phyloP scores from a whole-genome alignment of 2,329 filamentous ascomycete species.

The Nannizzia gypsea region DNA sequence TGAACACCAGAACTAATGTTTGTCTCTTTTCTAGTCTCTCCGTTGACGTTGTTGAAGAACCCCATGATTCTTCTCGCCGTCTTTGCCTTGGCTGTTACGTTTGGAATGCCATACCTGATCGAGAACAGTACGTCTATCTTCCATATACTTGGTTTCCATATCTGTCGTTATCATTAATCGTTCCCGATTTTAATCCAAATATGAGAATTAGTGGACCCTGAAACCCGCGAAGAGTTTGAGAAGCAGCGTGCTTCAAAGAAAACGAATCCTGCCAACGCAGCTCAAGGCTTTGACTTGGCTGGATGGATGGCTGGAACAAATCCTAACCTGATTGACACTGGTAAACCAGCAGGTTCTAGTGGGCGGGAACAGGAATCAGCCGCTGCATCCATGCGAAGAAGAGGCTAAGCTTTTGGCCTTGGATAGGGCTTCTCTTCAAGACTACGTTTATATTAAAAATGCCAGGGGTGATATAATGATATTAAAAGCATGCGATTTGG shows the following conservation, averaged over 20 bases:
- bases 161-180: no score
- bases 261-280: slow-evolving; percentile 34
- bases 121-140: slow-evolving; percentile 66
- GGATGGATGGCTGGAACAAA: slow-evolving; percentile 54
- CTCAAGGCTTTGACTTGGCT: slow-evolving; percentile 56
- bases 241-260: slow-evolving; percentile 50
- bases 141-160: background rate
- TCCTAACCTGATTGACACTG: slow-evolving; percentile 21
- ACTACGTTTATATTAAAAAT: background rate
- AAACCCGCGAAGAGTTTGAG: slow-evolving; percentile 85
- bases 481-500: no score
- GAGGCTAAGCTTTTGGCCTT: slow-evolving; percentile 2
- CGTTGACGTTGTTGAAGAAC: slow-evolving; percentile 76
- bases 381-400: background rate
- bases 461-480: background rate
- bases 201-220: slow-evolving; percentile 69
- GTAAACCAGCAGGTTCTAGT: slow-evolving; percentile 22
- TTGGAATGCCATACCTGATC: slow-evolving; percentile 90
- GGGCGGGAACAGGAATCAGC: background rate
- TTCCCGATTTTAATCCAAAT: background rate
- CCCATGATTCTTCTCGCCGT: slow-evolving; percentile 93
- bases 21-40: slow-evolving; percentile 46
- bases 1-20: background rate
- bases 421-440: background rate
- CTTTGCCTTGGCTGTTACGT: slow-evolving; percentile 67